Evolutionary conservation across 2,329 filamentous ascomycete species (phyloP), one percentile per base, ranked within the genome.

Genomic region (Talaromyces verruculosus): DNA sequence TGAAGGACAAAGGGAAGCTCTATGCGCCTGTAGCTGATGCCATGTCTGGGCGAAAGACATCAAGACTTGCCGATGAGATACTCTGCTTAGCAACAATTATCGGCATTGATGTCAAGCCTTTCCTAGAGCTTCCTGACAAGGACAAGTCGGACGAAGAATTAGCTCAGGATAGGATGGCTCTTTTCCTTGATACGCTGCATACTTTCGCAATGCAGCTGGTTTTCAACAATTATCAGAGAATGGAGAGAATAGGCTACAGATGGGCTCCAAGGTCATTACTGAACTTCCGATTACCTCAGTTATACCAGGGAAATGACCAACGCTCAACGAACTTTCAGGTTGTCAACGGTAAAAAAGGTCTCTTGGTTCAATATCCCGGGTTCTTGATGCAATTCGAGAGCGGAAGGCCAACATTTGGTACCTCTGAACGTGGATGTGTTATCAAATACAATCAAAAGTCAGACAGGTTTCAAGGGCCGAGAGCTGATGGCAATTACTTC

Each of bases 181-280:
- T 5, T 13, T 69, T 69, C 15, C 35, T 69, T 3, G 13, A 45
- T 19, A n/a, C 25, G 3, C 19, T 69, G 3, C 51, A 62, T 17
- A 37, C 15, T 6, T 69, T 69, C 28, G 4, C 64, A 3, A 59
- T 55, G 45, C 35, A 17, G 0, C 11, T 65, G 3, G 53, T 69
- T 17, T 69, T 69, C 68, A 69, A 69, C 59, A 69, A 69, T 51
- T 69, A 69, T 35, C 33, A 63, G n/a, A 62, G 68, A 1, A 65
- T 65, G 0, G 19, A 67, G 3, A 35, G 45, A 41, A 8, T 8
- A 13, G 68, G 67, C 13, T 68, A 65, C 35, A 60, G 33, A 22
- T 69, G 68, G 68, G 68, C 68, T 5, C 68, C 68, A 33, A 65
- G 58, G 30, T 69, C 68, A 11, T 51, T 68, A 22, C 25, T 69